A percentile compares a stretch with the other conserved stretches of the same genome.
phyloP scores from a whole-genome alignment of 345 rosid species.

The Eucalyptus paniculata region DNA sequence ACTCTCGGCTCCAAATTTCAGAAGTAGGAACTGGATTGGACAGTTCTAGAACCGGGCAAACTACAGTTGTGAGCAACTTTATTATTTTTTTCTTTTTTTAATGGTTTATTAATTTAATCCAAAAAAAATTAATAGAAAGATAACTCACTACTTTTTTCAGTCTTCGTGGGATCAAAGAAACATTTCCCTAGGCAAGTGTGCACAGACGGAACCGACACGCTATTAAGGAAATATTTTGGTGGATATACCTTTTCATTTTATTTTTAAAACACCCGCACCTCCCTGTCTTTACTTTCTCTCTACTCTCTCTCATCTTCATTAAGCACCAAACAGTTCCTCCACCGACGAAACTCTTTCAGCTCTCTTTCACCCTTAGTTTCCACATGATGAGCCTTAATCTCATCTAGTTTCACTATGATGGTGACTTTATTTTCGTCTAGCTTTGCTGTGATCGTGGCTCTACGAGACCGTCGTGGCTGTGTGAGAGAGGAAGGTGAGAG shows the following conservation, averaged over 20 bases:
- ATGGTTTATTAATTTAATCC: background rate
- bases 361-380: background rate
- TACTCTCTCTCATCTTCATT: background rate
- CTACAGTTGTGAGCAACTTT: background rate
- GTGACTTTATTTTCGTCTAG: background rate
- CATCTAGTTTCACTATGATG: background rate
- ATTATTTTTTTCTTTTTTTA: no score
- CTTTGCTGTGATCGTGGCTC: background rate
- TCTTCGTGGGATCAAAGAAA: background rate
- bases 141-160: background rate
- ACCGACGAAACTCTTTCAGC: background rate
- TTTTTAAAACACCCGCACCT: background rate
- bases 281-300: background rate
- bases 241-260: background rate
- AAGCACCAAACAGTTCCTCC: background rate
- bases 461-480: background rate
- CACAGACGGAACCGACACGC: background rate
- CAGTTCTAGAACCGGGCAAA: background rate
- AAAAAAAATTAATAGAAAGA: background rate
- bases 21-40: no score
- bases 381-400: background rate
- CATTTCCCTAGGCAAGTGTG: background rate
- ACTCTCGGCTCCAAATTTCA: background rate
- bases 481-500: background rate
- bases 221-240: background rate